Evolutionary conservation across 1,284 basidiomycete genomes (phyloP), one percentile per base, ranked within the genome.

Genomic region (Salmacisia buchloeana): DNA sequence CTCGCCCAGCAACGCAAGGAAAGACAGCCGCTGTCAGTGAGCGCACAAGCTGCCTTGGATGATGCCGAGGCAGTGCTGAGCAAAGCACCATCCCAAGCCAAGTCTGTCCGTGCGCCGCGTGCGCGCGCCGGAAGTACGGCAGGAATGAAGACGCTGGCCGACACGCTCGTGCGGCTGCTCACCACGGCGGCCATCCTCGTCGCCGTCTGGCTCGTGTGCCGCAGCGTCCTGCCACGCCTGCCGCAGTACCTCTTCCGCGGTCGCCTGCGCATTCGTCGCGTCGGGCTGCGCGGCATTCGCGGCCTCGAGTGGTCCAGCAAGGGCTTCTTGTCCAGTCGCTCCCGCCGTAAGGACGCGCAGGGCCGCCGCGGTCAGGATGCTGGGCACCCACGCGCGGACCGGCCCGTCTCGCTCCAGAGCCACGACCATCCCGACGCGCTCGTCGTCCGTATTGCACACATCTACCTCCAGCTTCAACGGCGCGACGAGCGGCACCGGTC

Each of bases 281-380:
- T 62, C 2, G 74, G 74, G 12, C 10, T 74, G 35, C 67, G 72
- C 46, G 74, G 74, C 38, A 64, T 76, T 23, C 69, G 71, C 7
- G 72, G 73, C 52, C 63, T 76, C 61, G 72, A 74, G 58, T 76
- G 71, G 43, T 66, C 69, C 25, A 69, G 68, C 43, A 70, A 68
- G n/a, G 72, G 72, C 9, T 73, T 73, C 35, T 59, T 63, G 45
- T 65, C 61, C 23, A 62, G 27, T n/a, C n/a, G n/a, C n/a, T n/a
- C 25, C 35, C 18, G 7, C 13, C 38, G 36, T 18, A 29, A 15
- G 21, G 23, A 35, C 41, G 25, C n/a, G 12, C 49, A 18, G 29
- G 27, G 15, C 23, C 27, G 23, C 23, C 7, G 21, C 23, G 25
- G 46, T 13, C 7, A 25, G 25, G 35, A 60, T 21, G 57, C 23